Evolutionary conservation across 345 rosid species (phyloP), one percentile per base, ranked within the genome.

Genomic region (Brassica carinata): DNA sequence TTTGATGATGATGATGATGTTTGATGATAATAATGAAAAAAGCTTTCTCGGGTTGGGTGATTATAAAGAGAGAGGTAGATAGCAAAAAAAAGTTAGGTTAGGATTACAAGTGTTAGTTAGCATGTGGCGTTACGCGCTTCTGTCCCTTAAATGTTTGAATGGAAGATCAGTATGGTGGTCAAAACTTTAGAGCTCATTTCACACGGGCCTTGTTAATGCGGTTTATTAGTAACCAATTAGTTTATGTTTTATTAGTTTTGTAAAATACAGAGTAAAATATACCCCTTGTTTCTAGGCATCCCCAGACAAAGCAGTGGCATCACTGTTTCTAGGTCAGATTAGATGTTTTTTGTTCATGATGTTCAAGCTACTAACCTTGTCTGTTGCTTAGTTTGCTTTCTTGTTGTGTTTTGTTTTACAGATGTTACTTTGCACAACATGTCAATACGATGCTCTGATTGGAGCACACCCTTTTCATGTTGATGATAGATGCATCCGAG

Each of bases 381-480:
- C 45, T 38, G 10, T 38, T 38, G 45, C 45, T 38, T 11, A 13
- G 15, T 13, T 71, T 40, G 53, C 23, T 40, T 29, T 38, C 17
- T 57, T 66, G 11, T 67, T 71, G 76, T 18, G 5, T 34, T 17
- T 62, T 33, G 76, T 43, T 69, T 68, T 71, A 64, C 73, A 96
- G 97, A 83, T 93, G 98, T 82, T 89, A 86, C 76, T 93, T 96
- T 84, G 74, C 87, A 1, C 82, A 87, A 3, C 98, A 93, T 85
- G 93, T 90, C 74, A 93, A 95, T 87, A 91, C 93, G 1, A 91
- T 93, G 84, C 8, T 34, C 89, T 91, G 17, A 93, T 93, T 68
- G 98, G 98, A 74, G 96, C 93, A 5, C 89, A 93, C 80, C 90
- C 94, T 23, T 80, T 91, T 26, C 96, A 91, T 72, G 75, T 86